These are phyloP conservation scores for Salix arbutifolia DNA, from an alignment of 345 rosid species.

Conservation along the genomic window DNA sequence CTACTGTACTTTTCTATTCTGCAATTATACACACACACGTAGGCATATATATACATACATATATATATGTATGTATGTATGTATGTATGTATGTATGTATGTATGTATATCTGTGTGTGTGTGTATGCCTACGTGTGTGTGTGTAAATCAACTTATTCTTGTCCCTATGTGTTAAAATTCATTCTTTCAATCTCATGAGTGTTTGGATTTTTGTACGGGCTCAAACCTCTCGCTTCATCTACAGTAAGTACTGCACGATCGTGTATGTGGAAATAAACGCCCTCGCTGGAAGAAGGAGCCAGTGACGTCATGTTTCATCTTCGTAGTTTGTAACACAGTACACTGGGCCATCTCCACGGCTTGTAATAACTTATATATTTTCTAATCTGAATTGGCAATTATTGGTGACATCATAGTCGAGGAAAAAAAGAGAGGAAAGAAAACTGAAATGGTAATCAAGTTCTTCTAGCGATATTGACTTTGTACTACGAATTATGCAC, in stretches of 20 bases:
- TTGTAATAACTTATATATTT: not conserved
- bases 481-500: not conserved
- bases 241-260: not conserved
- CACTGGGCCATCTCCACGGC: not conserved
- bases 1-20: not conserved
- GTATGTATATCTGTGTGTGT: too few relatives aligned
- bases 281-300: not conserved
- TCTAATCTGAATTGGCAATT: not conserved
- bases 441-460: not conserved
- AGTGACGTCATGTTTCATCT: not conserved
- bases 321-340: not conserved
- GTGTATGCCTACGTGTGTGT: too few relatives aligned
- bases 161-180: not conserved
- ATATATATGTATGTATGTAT: too few relatives aligned
- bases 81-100: too few relatives aligned
- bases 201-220: slow-evolving; percentile 11
- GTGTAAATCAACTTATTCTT: not conserved
- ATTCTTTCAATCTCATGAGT: not conserved
- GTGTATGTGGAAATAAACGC: slow-evolving; percentile 12
- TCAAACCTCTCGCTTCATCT: not conserved
- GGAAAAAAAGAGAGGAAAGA: not conserved
- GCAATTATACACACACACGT: too few relatives aligned
- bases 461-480: not conserved
- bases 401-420: not conserved
- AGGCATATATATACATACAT: too few relatives aligned